Conservation (phyloP, 2,329 filamentous ascomycete genomes). For the Fusarium sp. region DNA sequence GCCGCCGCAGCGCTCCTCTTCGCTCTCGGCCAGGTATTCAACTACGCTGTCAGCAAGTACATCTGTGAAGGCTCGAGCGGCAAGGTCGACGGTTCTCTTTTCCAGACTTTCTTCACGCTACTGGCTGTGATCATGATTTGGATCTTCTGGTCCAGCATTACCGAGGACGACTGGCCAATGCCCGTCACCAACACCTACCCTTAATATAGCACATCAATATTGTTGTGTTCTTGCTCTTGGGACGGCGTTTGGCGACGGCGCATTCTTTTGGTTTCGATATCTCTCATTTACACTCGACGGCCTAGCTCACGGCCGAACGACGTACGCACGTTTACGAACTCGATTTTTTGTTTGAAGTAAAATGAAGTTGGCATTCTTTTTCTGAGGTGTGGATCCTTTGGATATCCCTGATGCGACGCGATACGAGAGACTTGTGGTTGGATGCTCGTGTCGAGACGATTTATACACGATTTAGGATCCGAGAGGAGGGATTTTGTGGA, state of each 20-base stretch:
- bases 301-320: conserved; percentile 47
- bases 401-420: conserved; percentile 21
- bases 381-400: conserved; percentile 18
- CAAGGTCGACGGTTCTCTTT: conserved; percentile 92
- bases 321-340: conserved; percentile 48
- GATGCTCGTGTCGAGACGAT: conserved; percentile 42
- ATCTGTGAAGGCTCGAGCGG: conserved; percentile 87
- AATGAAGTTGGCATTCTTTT: conserved; percentile 38
- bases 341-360: conserved; percentile 44
- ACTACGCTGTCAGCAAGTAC: conserved; percentile 91
- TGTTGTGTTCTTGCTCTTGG: conserved; percentile 35
- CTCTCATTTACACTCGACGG: conserved; percentile 48
- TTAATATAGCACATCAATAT: conserved; percentile 28
- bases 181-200: conserved; percentile 60
- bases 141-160: conserved; percentile 99
- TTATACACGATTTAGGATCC: conserved; percentile 41
- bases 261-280: conserved; percentile 46
- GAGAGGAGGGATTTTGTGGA: conserved; percentile 23
- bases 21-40: conserved; percentile 93
- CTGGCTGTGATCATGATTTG: conserved; percentile 86
- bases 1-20: conserved; percentile 81
- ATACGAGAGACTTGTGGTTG: conserved; percentile 34
- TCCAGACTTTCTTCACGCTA: conserved; percentile 93
- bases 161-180: conserved; percentile 96
- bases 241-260: conserved; percentile 48